Percentiles rank a stretch among this genome's conserved stretches.
Conservation (phyloP, 2,329 filamentous ascomycete species). For the Ilyonectria mors-panacis region DNA sequence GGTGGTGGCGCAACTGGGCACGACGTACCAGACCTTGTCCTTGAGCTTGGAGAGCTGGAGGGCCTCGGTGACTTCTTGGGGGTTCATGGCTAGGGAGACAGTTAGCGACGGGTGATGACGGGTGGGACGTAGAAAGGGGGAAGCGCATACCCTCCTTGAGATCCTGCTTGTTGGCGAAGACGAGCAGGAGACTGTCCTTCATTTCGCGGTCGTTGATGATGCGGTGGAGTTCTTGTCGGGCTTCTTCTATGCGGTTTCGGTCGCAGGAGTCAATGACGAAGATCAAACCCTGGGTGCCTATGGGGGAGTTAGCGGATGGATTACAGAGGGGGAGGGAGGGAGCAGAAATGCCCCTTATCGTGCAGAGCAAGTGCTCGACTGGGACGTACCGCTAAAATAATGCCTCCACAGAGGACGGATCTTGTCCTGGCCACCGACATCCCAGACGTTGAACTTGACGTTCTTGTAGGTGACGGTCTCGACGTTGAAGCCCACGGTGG, state of each 20-base stretch:
- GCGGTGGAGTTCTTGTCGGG: conserved; percentile 91
- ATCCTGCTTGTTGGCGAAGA: conserved; percentile 99
- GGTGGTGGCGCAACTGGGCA: conserved; percentile 85
- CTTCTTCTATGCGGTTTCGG: conserved; percentile 91
- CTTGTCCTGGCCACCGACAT: conserved; percentile 99
- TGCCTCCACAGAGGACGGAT: conserved; percentile 97
- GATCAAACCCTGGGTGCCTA: conserved; percentile 96
- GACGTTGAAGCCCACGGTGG: conserved; percentile 99
- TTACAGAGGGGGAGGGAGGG: neutral
- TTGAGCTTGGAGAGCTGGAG: conserved; percentile 84
- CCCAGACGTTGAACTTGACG: conserved; percentile 99
- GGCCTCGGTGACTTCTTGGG: conserved; percentile 83
- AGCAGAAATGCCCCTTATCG: neutral
- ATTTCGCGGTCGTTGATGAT: conserved; percentile 99
- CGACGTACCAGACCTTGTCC: conserved; percentile 89
- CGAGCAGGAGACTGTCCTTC: conserved; percentile 92
- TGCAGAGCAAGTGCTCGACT: neutral
- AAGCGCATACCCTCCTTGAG: conserved; percentile 77
- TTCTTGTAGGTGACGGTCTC: conserved; percentile 99
- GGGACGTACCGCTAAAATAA: conserved; percentile 82
- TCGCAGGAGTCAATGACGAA: conserved; percentile 99
- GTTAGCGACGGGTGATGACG: conserved; percentile 11
- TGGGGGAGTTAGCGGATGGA: conserved; percentile 26
- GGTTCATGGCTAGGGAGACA: conserved; percentile 76
- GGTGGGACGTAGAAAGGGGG: conserved; percentile 5